Evolutionary conservation across 352 stramenopile species (phyloP).

Genomic region (Phytophthora citricola): DNA sequence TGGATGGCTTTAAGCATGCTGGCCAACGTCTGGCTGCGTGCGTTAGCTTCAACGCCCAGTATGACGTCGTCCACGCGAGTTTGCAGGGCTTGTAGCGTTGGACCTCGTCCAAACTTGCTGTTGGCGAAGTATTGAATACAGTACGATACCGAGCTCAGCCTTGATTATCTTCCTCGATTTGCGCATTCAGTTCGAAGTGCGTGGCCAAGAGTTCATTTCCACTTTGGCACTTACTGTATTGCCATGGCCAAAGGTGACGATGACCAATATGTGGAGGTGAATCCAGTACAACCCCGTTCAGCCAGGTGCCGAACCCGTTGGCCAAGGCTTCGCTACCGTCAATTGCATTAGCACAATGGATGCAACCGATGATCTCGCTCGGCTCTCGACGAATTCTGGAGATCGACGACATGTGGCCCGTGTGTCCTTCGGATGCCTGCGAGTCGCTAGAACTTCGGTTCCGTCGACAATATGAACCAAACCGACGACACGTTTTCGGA

Average conservation of each 20-base stretch:
- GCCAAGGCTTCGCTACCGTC: constrained; percentile 38
- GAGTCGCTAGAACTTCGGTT: constrained; percentile 32
- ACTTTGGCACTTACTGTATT: too few species aligned
- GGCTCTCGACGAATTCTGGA: constrained; percentile 35
- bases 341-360: constrained; percentile 42
- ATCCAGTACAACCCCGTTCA: constrained; percentile 6
- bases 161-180: too few species aligned
- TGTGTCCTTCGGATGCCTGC: constrained; percentile 35
- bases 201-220: too few species aligned
- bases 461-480: constrained; percentile 22
- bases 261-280: constrained; percentile 6
- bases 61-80: too few species aligned
- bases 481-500: constrained; percentile 5
- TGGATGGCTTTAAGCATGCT: too few species aligned
- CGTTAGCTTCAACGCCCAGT: too few species aligned
- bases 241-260: not conserved
- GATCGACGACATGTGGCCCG: constrained; percentile 36
- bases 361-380: constrained; percentile 42
- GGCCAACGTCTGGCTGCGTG: too few species aligned
- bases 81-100: too few species aligned
- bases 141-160: too few species aligned
- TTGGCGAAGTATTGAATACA: too few species aligned
- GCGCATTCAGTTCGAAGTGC: too few species aligned
- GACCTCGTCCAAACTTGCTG: too few species aligned
- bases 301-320: constrained; percentile 41